Evolutionary conservation across 2,329 filamentous ascomycete genomes (phyloP), one percentile per base, ranked within the genome.

Genomic region (Phialophora tarda): DNA sequence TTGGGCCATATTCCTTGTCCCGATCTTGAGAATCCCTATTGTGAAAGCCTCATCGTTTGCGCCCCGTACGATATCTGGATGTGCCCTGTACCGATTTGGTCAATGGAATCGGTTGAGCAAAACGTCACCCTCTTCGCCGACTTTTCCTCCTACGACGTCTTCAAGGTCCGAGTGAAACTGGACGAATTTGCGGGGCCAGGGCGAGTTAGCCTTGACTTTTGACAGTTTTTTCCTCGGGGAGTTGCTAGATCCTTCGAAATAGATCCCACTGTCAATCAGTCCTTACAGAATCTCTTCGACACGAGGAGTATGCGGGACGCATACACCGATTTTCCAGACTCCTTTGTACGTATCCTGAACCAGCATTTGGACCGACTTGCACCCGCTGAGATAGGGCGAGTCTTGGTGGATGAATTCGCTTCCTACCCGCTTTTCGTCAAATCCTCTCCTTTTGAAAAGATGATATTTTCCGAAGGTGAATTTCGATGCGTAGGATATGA

Each of bases 1-100:
- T 11, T 51, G 21, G 48, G 48, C 26, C 48, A 51, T n/a, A 44
- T 44, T 44, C 17, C 38, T 8, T n/a, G 8, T 44, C 17, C 17
- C 38, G 14, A n/a, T 44, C 1, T n/a, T 44, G 17, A n/a, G 38
- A n/a, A 3, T 44, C 38, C 4, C 38, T 21, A 21, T 8, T 2
- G n/a, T 17, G 38, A 44, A 44, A 8, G 38, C 38, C 14, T 44
- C 38, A 7, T 44, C 5, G 1, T 21, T 44, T 7, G 4, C 17
- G 7, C 2, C 5, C 0, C 3, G 1, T 0, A 8, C 1, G 1
- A 8, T n/a, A 8, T 7, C 38, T 44, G 5, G 4, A 44, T 44
- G 38, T 44, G 6, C 17, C 38, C 38, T n/a, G 7, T 3, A n/a
- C 14, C 14, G 6, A n/a, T n/a, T 44, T 17, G 17, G 38, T 7